phyloP scores from a whole-genome alignment of 768 basidiomycete species.

The Amanita brunnescens region DNA sequence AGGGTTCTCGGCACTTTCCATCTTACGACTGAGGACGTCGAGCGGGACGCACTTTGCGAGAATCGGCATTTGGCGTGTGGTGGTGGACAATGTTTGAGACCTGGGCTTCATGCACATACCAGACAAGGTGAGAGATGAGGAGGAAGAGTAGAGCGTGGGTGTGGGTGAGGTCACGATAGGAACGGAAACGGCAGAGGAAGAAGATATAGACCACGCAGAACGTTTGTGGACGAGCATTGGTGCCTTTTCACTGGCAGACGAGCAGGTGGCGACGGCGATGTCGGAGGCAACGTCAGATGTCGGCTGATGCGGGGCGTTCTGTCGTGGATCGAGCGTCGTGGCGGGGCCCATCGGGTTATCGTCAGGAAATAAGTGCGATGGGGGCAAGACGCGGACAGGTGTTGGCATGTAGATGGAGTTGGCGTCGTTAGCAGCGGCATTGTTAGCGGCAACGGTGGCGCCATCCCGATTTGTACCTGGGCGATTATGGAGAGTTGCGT shows the following conservation, averaged over 20 bases:
- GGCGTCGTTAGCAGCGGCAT: neutral
- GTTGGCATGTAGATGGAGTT: constrained; percentile 1
- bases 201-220: constrained; percentile 2
- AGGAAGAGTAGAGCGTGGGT: neutral
- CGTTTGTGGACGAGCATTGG: neutral
- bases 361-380: neutral
- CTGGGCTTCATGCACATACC: neutral
- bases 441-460: neutral
- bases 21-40: constrained; percentile 3
- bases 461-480: neutral
- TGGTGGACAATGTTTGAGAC: neutral
- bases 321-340: neutral
- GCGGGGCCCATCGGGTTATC: neutral
- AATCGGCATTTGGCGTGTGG: neutral
- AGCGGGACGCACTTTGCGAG: constrained; percentile 6
- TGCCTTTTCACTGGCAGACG: neutral
- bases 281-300: neutral
- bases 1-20: neutral
- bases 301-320: neutral
- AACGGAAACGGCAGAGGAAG: neutral
- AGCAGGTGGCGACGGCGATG: neutral
- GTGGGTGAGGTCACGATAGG: neutral
- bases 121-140: neutral
- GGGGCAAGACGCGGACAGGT: neutral
- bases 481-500: neutral